Evolutionary conservation across 1,284 basidiomycete genomes (phyloP), one percentile per base, ranked within the genome.

Genomic region (Trichosporon inkin): DNA sequence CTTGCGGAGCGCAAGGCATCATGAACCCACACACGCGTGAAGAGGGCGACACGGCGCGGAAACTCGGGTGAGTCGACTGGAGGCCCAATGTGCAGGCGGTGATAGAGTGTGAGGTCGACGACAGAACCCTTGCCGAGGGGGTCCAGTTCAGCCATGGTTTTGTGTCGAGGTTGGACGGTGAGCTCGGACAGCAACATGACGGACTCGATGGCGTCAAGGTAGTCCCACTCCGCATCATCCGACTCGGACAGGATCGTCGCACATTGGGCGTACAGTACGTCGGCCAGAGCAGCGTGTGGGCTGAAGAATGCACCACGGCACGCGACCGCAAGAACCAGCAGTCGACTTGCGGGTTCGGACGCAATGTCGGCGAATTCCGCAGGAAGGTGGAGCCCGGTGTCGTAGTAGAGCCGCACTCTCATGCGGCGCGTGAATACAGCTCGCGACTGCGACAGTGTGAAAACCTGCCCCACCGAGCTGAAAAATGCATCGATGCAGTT

Each of bases 71-170:
- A 32, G 28, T 22, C 24, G 7, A 53, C 53, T 3, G 44, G 37
- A 1, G 56, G 52, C 1, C 56, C 39, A n/a, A 61, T 37, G 16
- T 61, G 40, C 13, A 61, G 35, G 5, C 52, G 24, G 56, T 57
- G 44, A 41, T 57, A 49, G 36, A 61, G 38, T 1, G 51, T 32
- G 6, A 61, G 24, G 41, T 61, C 60, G 35, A 61, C 53, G 28
- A 54, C 60, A 2, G 41, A 36, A 17, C 60, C 60, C 28, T 61
- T 61, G 20, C 60, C 60, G 13, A 61, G 56, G 16, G 60, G 60
- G 24, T 61, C 56, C n/a, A 61, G 35, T 7, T 35, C 19, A 1
- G 36, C 41, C 3, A 56, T 24, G 3, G 53, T 51, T 11, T 34
- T 14, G 13, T 55, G 53, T 4, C 60, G 52, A 2, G 60, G 44